These are phyloP conservation scores for Wickerhamomyces hampshirensis DNA, from an alignment of 805 yeast species.

Conservation along the genomic window DNA sequence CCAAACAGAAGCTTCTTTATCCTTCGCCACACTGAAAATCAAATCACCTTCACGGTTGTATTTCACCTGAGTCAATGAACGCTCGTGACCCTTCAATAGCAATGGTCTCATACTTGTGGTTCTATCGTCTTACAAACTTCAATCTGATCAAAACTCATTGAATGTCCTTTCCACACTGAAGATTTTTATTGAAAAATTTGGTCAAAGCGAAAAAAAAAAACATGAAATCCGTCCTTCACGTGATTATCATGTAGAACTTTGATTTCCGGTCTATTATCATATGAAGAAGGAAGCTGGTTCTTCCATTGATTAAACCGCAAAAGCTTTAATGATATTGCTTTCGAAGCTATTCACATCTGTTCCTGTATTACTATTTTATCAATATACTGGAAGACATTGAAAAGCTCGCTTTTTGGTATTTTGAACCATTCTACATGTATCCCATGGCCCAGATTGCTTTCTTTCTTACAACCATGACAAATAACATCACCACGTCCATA, in stretches of 20 bases:
- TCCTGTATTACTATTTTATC: slow-evolving; percentile 7
- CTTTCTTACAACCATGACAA: slow-evolving; percentile 20
- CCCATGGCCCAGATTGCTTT: slow-evolving; percentile 8
- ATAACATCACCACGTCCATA: slow-evolving; percentile 22
- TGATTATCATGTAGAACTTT: too few species aligned
- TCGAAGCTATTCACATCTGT: not conserved
- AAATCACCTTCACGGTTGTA: slow-evolving; percentile 95
- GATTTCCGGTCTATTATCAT: too few species aligned
- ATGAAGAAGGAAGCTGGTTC: too few species aligned
- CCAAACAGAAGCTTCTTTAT: slow-evolving; percentile 87
- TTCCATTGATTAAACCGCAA: too few species aligned
- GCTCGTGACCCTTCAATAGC: slow-evolving; percentile 89
- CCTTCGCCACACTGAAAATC: slow-evolving; percentile 88
- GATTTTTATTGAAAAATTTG: too few species aligned
- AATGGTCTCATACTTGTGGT: slow-evolving; percentile 53
- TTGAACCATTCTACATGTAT: slow-evolving; percentile 25
- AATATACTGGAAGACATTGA: slow-evolving; percentile 10
- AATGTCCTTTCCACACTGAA: too few species aligned
- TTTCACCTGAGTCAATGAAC: slow-evolving; percentile 94
- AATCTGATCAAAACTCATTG: too few species aligned
- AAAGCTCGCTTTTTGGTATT: slow-evolving; percentile 14
- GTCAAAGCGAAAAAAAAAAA: too few species aligned
- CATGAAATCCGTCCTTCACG: too few species aligned
- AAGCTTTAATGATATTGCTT: too few species aligned
- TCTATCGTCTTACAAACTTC: too few species aligned